phyloP scores from a whole-genome alignment of 768 basidiomycete species.

The Porphyrellus cyaneotinctus region DNA sequence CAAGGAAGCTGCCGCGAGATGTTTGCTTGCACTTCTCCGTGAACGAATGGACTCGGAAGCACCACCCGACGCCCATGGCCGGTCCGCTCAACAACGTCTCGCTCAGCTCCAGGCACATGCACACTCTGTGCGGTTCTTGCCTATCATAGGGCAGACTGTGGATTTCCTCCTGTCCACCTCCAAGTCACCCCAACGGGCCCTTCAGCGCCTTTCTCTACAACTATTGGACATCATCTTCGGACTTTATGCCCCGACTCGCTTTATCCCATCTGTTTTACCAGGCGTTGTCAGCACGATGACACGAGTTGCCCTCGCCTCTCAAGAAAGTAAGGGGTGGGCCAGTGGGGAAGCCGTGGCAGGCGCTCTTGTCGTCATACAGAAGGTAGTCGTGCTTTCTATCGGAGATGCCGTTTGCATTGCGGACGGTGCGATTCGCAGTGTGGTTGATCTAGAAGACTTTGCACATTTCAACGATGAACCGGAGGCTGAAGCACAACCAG shows the following conservation, averaged over 20 bases:
- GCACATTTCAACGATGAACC: conserved; percentile 29
- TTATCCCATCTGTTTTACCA: conserved; percentile 70
- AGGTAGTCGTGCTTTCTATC: conserved; percentile 52
- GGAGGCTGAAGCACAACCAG: conserved; percentile 16
- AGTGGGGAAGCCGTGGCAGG: conserved; percentile 63
- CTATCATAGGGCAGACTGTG: conserved; percentile 80
- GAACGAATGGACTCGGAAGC: conserved; percentile 43
- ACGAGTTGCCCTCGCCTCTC: conserved; percentile 59
- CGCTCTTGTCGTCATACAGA: conserved; percentile 55
- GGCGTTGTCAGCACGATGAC: conserved; percentile 77
- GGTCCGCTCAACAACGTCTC: conserved; percentile 29
- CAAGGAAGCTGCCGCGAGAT: conserved; percentile 65
- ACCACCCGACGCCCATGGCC: conserved; percentile 25
- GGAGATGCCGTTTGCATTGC: conserved; percentile 63
- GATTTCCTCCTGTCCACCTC: conserved; percentile 63
- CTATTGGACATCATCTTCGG: conserved; percentile 51
- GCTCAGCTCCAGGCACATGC: conserved; percentile 39
- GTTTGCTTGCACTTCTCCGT: conserved; percentile 62
- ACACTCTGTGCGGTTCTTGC: conserved; percentile 51
- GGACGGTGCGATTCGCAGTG: conserved; percentile 52
- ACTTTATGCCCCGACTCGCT: conserved; percentile 46
- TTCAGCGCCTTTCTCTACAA: conserved; percentile 64
- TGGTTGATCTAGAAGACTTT: conserved; percentile 65
- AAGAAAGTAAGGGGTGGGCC: conserved; percentile 60
- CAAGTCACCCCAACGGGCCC: conserved; percentile 50